A percentile compares a stretch with the other conserved stretches of the same genome.
phyloP scores from a whole-genome alignment of 2,329 filamentous ascomycete genomes.

The Aspergillus bombycis region DNA sequence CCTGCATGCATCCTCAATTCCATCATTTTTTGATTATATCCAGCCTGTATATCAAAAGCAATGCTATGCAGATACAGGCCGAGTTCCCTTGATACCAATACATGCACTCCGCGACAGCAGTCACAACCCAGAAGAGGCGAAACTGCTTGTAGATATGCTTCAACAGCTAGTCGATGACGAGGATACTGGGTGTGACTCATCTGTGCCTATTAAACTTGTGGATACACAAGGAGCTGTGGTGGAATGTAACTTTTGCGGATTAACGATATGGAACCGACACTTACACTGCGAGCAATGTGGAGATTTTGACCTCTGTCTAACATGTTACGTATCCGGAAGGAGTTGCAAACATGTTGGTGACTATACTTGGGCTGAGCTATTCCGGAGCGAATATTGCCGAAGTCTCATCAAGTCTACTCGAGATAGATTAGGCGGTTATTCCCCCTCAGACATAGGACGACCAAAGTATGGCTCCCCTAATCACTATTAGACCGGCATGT shows the following conservation, averaged over 20 bases:
- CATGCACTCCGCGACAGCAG: slow-evolving; percentile 22
- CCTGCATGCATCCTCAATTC: slow-evolving; percentile 37
- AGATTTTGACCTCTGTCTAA: slow-evolving; percentile 41
- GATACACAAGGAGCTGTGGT: slow-evolving; percentile 36
- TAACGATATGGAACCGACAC: slow-evolving; percentile 44
- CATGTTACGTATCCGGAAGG: slow-evolving; percentile 39
- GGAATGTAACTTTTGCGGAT: slow-evolving; percentile 41
- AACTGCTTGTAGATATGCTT: slow-evolving; percentile 33
- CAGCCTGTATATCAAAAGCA: slow-evolving; percentile 39
- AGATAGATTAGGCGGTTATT: background rate
- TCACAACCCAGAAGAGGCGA: slow-evolving; percentile 24
- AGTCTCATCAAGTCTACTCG: slow-evolving; percentile 19
- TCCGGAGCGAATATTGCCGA: slow-evolving; percentile 32
- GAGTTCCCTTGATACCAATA: slow-evolving; percentile 33
- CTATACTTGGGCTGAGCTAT: slow-evolving; percentile 39
- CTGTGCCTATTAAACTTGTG: slow-evolving; percentile 29
- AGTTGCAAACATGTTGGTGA: slow-evolving; percentile 38
- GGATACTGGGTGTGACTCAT: slow-evolving; percentile 25
- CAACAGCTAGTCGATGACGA: slow-evolving; percentile 38
- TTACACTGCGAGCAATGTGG: slow-evolving; percentile 40
- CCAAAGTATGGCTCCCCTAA: slow-evolving; percentile 11
- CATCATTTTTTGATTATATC: slow-evolving; percentile 38
- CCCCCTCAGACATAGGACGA: background rate
- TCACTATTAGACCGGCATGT: background rate
- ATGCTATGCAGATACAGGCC: slow-evolving; percentile 37